Percentiles rank a stretch among this genome's conserved stretches.
Conservation (phyloP, 108 stramenopile species). For the Seminavis robusta region DNA sequence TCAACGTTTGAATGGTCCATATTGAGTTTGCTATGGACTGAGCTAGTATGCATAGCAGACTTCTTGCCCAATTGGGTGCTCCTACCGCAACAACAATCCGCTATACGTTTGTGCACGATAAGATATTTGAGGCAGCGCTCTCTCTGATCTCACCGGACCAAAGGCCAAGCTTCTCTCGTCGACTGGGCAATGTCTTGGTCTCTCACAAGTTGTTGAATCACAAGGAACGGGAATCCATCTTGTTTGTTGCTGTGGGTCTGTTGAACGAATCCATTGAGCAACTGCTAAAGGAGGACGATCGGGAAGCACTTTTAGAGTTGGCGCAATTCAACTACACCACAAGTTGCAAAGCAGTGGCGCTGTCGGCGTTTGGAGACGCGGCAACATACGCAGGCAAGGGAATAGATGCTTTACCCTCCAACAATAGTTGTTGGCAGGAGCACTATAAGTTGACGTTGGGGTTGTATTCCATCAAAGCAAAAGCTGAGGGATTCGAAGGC, state of each 20-base stretch:
- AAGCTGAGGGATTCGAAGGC: constrained; percentile 17
- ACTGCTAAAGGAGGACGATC: background rate
- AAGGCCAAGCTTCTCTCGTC: background rate
- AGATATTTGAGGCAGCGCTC: constrained; percentile 22
- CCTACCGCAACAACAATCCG: background rate
- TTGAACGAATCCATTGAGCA: constrained; percentile 1
- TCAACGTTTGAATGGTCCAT: background rate
- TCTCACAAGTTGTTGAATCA: background rate
- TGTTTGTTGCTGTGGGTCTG: constrained; percentile 16
- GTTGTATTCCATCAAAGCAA: constrained; percentile 11
- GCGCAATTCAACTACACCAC: constrained; percentile 25
- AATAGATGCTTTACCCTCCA: constrained; percentile 3
- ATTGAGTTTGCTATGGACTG: background rate
- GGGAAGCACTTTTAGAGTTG: background rate
- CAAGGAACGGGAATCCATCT: constrained; percentile 1
- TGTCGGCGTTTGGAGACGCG: constrained; percentile 24
- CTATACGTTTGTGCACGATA: constrained; percentile 21
- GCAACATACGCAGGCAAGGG: constrained; percentile 14
- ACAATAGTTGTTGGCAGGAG: background rate
- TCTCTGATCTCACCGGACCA: constrained; percentile 6
- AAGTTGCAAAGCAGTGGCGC: constrained; percentile 5
- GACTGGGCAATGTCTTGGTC: constrained; percentile 3
- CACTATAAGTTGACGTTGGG: constrained; percentile 10
- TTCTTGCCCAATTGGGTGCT: background rate
- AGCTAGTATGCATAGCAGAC: background rate